Evolutionary conservation across 192 early-diverging fungal species (phyloP), one percentile per base, ranked within the genome.

Genomic region (Phlyctochytrium arcticum): DNA sequence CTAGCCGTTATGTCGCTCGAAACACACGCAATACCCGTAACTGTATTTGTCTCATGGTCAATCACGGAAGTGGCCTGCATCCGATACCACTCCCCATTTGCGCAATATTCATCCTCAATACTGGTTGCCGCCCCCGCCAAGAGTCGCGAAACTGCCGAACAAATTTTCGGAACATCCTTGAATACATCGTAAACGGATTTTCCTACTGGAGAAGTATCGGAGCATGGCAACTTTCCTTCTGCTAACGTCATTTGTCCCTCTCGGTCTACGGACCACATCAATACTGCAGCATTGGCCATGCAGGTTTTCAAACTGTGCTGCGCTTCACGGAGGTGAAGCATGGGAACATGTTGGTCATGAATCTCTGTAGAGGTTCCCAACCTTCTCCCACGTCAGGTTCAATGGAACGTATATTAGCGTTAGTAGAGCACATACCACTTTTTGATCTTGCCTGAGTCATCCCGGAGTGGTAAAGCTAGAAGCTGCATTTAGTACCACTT

Each of bases 311-410:
- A 19, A 2, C 21, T 44, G 39, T 19, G 12, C 21, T 19, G 39
- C 1, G 39, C 39, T 2, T 44, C 15, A 2, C 21, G 39, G 39
- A 44, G 12, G 12, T 44, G 15, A 19, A 44, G 39, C 39, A 44
- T 2, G 39, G 39, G 15, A n/a, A 26, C 50, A 4, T 30, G 19
- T 27, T 53, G 50, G 50, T 53, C 50, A 15, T 53, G 50, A 27
- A 53, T 53, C 17, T 53, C 50, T 30, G 50, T 53, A 5, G 50
- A 53, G 15, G 50, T 53, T 53, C 50, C 50, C 19, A 53, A 30
- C 50, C 50, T 44, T 44, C 2, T 19, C 39, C 12, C 12, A 44
- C 2, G 39, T n/a, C 21, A 19, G 39, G 2, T n/a, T n/a, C 2
- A 0, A n/a, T 44, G 2, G 2, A 0, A 44, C 21, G 39, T 44